Conservation (phyloP, 345 rosid genomes). For the Nasturtium officinale region DNA sequence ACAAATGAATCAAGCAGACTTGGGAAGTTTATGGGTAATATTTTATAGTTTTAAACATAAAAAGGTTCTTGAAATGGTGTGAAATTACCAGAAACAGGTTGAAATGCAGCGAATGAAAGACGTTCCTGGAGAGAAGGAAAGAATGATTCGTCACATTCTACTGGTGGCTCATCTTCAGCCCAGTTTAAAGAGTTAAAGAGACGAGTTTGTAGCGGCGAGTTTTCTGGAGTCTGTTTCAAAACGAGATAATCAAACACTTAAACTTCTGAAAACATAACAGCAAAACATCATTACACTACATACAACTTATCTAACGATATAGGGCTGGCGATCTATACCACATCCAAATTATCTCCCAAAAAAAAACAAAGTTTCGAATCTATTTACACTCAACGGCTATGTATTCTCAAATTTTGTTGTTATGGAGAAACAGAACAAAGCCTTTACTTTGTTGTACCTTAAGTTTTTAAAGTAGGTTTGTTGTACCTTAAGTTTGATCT, state of each 20-base stretch:
- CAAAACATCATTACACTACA: not conserved
- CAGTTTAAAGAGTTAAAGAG: conserved; percentile 60
- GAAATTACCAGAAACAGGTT: conserved; percentile 62
- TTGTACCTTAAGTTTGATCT: conserved; percentile 77
- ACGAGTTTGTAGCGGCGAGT: conserved; percentile 61
- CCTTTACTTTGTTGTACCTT: too few species aligned
- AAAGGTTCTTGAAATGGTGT: not conserved
- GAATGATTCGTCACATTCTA: conserved; percentile 59
- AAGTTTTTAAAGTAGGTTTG: too few species aligned
- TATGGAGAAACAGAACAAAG: too few species aligned
- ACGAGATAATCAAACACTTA: conserved; percentile 17
- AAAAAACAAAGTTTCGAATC: too few species aligned
- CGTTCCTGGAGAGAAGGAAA: conserved; percentile 66
- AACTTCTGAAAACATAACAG: conserved; percentile 19
- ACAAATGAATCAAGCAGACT: not conserved
- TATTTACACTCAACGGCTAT: too few species aligned
- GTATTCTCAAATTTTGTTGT: too few species aligned
- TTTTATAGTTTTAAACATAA: not conserved
- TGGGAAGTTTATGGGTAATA: not conserved
- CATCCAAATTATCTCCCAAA: too few species aligned
- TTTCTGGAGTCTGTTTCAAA: conserved; percentile 58
- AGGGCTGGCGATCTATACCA: too few species aligned
- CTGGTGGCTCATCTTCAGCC: conserved; percentile 59
- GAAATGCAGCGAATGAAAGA: conserved; percentile 67
- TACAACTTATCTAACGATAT: not conserved